Percentiles rank a stretch among this genome's conserved stretches.
These are phyloP conservation scores for Clitopilus hobsonii DNA, from an alignment of 768 basidiomycete genomes.

Conservation along the genomic window DNA sequence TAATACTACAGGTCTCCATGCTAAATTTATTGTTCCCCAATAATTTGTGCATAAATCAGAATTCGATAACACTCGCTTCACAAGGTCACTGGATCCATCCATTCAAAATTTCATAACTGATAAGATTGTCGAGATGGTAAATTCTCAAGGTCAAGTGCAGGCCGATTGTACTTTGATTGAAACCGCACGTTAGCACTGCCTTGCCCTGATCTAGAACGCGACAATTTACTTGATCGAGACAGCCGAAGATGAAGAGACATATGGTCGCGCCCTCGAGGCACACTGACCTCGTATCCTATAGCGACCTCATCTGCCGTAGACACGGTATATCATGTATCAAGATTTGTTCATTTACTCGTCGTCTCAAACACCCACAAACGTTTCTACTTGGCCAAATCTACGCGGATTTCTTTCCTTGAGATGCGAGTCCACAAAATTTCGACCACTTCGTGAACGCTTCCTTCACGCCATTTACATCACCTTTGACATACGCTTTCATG, in stretches of 20 bases:
- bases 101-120: not conserved
- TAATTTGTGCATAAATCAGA: not conserved
- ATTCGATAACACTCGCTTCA: not conserved
- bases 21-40: not conserved
- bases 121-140: not conserved
- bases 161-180: not conserved
- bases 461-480: constrained; percentile 36
- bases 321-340: not conserved
- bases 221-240: not conserved
- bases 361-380: not conserved
- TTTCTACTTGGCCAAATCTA: not conserved
- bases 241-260: not conserved
- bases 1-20: not conserved
- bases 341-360: not conserved
- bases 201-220: not conserved
- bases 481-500: constrained; percentile 39
- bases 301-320: not conserved
- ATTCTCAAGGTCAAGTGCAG: not conserved
- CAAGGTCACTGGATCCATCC: not conserved
- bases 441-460: constrained; percentile 36
- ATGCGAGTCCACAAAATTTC: constrained; percentile 37
- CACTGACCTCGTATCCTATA: not conserved
- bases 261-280: not conserved
- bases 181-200: not conserved
- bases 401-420: constrained; percentile 24